Evolutionary conservation across 306 rosid genomes (phyloP).

Genomic region (Corylus americana): DNA sequence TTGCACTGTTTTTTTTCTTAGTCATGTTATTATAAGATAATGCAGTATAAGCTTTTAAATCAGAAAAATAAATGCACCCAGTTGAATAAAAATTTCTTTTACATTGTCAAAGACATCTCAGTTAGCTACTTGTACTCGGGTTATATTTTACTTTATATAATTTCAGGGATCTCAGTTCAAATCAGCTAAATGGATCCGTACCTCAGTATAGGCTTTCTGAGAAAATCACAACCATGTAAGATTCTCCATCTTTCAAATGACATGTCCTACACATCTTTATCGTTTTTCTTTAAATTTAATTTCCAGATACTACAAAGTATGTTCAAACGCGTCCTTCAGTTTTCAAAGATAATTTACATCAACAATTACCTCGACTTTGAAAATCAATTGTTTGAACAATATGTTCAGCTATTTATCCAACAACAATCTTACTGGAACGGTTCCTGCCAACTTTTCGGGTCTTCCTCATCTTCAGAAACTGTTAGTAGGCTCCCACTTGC

Average conservation of each 20-base stretch:
- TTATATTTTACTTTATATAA: slow-evolving; percentile 28
- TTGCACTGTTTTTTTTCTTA: too few species aligned
- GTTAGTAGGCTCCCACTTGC: slow-evolving; percentile 46
- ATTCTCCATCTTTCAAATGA: slow-evolving; percentile 34
- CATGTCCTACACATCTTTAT: not conserved
- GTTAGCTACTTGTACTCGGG: slow-evolving; percentile 17
- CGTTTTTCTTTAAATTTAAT: not conserved
- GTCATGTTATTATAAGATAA: not conserved
- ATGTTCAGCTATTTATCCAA: slow-evolving; percentile 67
- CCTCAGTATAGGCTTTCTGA: slow-evolving; percentile 59
- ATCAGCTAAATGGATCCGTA: slow-evolving; percentile 69
- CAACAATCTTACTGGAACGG: slow-evolving; percentile 67
- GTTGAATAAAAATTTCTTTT: slow-evolving; percentile 12
- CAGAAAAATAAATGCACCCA: slow-evolving; percentile 14
- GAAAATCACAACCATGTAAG: slow-evolving; percentile 84
- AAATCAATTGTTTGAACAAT: slow-evolving; percentile 19
- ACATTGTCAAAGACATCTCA: slow-evolving; percentile 8
- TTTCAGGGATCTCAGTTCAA: slow-evolving; percentile 84
- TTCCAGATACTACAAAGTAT: not conserved
- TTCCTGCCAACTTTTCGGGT: slow-evolving; percentile 64
- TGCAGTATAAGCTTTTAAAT: slow-evolving; percentile 13
- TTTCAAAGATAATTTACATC: slow-evolving; percentile 5
- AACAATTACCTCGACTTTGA: slow-evolving; percentile 1
- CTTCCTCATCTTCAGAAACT: slow-evolving; percentile 69
- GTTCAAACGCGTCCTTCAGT: not conserved